phyloP scores from a whole-genome alignment of 2,329 filamentous ascomycete genomes.

The Aspergillus novoparasiticus region DNA sequence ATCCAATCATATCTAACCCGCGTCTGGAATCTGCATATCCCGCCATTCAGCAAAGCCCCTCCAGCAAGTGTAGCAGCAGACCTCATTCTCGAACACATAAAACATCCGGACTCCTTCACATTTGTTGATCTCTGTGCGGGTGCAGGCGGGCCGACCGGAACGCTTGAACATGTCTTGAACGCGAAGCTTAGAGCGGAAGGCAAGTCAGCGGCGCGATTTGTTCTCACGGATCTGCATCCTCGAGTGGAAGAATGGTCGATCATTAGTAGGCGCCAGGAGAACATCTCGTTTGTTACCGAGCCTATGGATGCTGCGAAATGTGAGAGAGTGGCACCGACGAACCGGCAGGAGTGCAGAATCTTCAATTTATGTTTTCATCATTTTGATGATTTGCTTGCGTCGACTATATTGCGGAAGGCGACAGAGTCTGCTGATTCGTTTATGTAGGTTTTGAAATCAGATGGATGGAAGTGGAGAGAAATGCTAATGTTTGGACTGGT shows the following conservation, averaged over 20 bases:
- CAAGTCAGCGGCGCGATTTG: conserved; percentile 53
- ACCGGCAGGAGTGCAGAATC: conserved; percentile 64
- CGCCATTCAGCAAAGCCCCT: conserved; percentile 19
- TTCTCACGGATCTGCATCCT: conserved; percentile 68
- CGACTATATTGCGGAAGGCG: conserved; percentile 60
- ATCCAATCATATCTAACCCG: conserved; percentile 26
- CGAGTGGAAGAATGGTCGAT: conserved; percentile 65
- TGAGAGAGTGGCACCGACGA: conserved; percentile 44
- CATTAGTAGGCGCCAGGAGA: conserved; percentile 55
- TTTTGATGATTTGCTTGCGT: conserved; percentile 67
- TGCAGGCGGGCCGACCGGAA: conserved; percentile 69
- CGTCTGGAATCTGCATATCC: conserved; percentile 26
- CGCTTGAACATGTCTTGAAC: conserved; percentile 64
- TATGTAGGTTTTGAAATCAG: conserved; percentile 19
- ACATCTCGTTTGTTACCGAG: conserved; percentile 61
- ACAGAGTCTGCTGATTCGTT: conserved; percentile 28
- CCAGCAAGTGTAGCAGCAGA: conserved; percentile 17
- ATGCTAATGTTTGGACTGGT: no score
- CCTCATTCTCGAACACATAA: conserved; percentile 39
- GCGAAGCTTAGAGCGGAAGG: conserved; percentile 26
- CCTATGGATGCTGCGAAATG: conserved; percentile 63
- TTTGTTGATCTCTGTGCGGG: conserved; percentile 78
- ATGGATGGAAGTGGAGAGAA: no score
- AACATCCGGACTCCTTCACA: conserved; percentile 55
- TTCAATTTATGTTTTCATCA: conserved; percentile 79